phyloP scores from a whole-genome alignment of 768 basidiomycete genomes.

The Amanita brunnescens region DNA sequence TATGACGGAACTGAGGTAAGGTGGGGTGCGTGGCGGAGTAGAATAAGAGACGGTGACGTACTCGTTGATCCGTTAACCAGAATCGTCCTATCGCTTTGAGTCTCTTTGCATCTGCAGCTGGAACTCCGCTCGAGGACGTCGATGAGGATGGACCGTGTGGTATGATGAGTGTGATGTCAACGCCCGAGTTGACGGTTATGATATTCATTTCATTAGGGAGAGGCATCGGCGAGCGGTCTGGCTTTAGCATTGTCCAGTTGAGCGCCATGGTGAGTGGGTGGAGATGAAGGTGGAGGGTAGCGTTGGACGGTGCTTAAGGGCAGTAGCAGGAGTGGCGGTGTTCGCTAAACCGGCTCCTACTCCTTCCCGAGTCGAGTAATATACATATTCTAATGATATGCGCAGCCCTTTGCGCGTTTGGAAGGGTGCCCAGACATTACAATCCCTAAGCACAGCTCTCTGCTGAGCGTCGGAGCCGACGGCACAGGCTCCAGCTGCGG shows the following conservation, averaged over 20 bases:
- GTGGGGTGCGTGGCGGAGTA: not conserved
- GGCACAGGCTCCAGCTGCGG: not conserved
- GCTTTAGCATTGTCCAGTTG: constrained; percentile 66
- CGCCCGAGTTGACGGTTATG: constrained; percentile 45
- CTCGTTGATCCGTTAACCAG: constrained; percentile 67
- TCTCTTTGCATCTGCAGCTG: constrained; percentile 46
- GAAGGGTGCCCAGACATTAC: no score
- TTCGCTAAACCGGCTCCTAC: not conserved
- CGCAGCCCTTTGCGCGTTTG: no score
- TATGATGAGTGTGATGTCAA: constrained; percentile 48
- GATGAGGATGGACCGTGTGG: constrained; percentile 33
- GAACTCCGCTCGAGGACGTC: constrained; percentile 26
- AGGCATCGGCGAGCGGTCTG: constrained; percentile 51
- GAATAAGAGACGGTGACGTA: constrained; percentile 24
- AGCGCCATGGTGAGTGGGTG: constrained; percentile 68
- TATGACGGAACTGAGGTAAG: not conserved
- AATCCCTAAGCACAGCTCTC: no score
- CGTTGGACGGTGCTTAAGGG: not conserved
- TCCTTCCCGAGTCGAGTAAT: no score
- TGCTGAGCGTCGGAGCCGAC: not conserved
- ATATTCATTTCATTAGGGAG: constrained; percentile 55
- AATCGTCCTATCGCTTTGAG: constrained; percentile 50
- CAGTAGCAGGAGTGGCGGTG: not conserved
- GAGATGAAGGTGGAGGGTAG: not conserved
- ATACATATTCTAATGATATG: no score